A percentile compares a stretch with the other conserved stretches of the same genome.
Conservation (phyloP, 108 stramenopile species). For the Stephanodiscus triporus region DNA sequence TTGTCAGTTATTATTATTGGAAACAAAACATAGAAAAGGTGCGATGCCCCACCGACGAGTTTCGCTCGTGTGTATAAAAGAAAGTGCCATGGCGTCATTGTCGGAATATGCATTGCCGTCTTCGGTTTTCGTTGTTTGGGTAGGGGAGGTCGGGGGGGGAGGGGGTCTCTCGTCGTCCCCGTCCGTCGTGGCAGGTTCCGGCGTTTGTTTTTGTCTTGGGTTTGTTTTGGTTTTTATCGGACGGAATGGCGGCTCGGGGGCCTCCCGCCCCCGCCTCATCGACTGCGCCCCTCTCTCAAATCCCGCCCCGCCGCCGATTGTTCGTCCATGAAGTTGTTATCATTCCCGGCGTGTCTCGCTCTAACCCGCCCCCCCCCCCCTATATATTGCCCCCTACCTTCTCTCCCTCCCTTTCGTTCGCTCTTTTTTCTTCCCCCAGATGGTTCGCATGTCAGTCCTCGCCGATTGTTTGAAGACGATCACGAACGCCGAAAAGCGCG, state of each 20-base stretch:
- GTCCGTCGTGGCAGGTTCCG: background rate
- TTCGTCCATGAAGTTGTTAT: background rate
- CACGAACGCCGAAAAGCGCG: conserved; percentile 99
- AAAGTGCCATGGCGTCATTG: background rate
- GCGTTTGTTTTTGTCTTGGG: too few relatives aligned
- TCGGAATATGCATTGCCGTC: background rate
- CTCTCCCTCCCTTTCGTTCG: too few relatives aligned
- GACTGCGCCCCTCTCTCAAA: background rate
- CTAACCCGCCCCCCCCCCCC: background rate
- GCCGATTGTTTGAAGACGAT: conserved; percentile 99
- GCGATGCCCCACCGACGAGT: background rate
- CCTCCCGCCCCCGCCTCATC: too few relatives aligned
- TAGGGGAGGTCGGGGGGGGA: background rate
- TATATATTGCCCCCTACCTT: background rate
- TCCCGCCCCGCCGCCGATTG: background rate
- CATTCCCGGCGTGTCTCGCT: background rate
- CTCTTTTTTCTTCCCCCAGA: conserved; percentile 39
- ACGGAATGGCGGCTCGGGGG: too few relatives aligned
- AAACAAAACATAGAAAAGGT: background rate
- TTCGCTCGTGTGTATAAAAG: background rate
- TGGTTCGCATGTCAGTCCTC: conserved; percentile 99
- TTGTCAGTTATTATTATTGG: background rate
- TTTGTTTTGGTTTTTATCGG: too few relatives aligned
- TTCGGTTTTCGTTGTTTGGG: too few relatives aligned
- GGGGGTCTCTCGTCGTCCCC: background rate